Percentiles rank a stretch among this genome's conserved stretches.
Conservation (phyloP, 2,329 filamentous ascomycete genomes). For the Alternaria solani region DNA sequence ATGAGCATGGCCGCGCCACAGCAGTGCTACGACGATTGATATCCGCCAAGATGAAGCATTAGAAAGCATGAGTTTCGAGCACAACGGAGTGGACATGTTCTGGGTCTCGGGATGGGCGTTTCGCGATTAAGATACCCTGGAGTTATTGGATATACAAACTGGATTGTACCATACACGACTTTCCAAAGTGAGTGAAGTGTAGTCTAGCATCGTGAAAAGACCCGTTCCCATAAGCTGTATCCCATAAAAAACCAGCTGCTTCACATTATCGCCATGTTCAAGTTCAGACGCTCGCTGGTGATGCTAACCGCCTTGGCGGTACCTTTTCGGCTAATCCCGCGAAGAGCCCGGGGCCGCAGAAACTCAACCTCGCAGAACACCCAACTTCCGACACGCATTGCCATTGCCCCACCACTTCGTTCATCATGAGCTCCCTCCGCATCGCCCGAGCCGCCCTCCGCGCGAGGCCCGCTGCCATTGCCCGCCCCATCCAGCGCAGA, state of each 20-base stretch:
- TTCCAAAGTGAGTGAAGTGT: no score
- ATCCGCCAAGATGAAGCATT: neutral
- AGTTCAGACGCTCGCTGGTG: neutral
- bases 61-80: neutral
- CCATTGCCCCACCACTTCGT: slow-evolving; percentile 46
- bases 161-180: neutral
- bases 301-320: neutral
- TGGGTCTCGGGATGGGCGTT: slow-evolving; percentile 26
- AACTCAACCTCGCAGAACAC: slow-evolving; percentile 41
- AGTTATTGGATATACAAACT: slow-evolving; percentile 1
- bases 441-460: slow-evolving; percentile 89
- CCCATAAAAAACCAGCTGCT: neutral
- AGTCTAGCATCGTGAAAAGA: neutral
- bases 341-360: slow-evolving; percentile 25
- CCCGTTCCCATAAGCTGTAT: no score
- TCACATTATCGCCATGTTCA: neutral
- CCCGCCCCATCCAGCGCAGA: slow-evolving; percentile 81
- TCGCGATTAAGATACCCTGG: slow-evolving; percentile 43
- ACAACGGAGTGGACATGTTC: neutral
- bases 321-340: slow-evolving; percentile 25
- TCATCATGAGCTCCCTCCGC: slow-evolving; percentile 89
- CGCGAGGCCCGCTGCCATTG: slow-evolving; percentile 77
- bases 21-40: slow-evolving; percentile 47
- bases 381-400: slow-evolving; percentile 48
- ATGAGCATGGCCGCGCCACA: slow-evolving; percentile 72